These are phyloP conservation scores for Trametes meyenii DNA, from an alignment of 768 basidiomycete species.

Conservation along the genomic window DNA sequence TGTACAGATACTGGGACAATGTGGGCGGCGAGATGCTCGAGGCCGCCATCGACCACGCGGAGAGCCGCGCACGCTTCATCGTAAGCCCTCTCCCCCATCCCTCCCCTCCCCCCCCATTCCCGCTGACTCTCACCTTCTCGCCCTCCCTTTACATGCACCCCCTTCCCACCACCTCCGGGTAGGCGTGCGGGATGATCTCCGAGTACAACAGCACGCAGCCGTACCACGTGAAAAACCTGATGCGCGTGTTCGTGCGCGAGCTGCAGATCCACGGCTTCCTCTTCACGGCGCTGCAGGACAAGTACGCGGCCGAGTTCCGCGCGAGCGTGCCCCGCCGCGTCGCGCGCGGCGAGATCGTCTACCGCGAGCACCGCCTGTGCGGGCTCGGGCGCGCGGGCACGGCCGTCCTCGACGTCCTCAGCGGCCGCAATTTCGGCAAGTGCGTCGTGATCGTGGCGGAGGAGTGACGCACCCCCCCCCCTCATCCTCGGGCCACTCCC, in stretches of 20 bases:
- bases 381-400: constrained; percentile 39
- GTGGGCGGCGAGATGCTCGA: constrained; percentile 37
- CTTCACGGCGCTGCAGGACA: constrained; percentile 25
- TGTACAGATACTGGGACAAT: constrained; percentile 37
- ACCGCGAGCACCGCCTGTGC: constrained; percentile 36
- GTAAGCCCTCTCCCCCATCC: constrained; percentile 18
- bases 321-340: constrained; percentile 33
- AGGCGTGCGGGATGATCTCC: constrained; percentile 38
- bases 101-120: neutral
- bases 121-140: neutral
- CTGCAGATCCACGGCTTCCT: constrained; percentile 37
- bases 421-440: constrained; percentile 40
- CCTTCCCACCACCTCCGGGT: neutral
- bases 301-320: constrained; percentile 37
- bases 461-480: constrained; percentile 29
- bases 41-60: constrained; percentile 28
- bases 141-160: no score
- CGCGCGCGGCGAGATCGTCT: constrained; percentile 40
- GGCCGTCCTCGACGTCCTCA: constrained; percentile 39
- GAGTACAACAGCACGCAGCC: constrained; percentile 25
- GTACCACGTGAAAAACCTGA: constrained; percentile 31
- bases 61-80: constrained; percentile 26
- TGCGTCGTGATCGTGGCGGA: constrained; percentile 38
- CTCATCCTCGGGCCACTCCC: no score
- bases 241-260: constrained; percentile 31